A percentile compares a stretch with the other conserved stretches of the same genome.
Evolutionary conservation across 257 asterid species (phyloP).

Genomic region (Lantana camara): DNA sequence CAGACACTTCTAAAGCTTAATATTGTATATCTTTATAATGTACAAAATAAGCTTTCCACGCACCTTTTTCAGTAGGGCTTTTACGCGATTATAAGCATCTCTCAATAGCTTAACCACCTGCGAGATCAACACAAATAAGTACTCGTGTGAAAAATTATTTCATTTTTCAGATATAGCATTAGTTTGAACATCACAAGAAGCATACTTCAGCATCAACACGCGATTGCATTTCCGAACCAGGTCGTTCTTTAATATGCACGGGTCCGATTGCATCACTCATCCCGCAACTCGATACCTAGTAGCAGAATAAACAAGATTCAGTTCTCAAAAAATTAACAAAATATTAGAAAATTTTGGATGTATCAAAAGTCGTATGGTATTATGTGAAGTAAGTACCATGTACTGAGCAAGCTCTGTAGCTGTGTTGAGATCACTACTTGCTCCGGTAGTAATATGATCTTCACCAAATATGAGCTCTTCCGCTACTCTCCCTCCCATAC

Average conservation of each 20-base stretch:
- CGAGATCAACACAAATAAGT: conserved; percentile 17
- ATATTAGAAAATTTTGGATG: background rate
- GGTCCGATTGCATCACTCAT: conserved; percentile 86
- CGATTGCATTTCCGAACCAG: conserved; percentile 79
- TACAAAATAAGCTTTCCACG: background rate
- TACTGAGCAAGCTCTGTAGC: conserved; percentile 84
- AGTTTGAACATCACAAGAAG: conserved; percentile 5
- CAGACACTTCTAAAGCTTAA: too few relatives aligned
- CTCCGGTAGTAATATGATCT: conserved; percentile 78
- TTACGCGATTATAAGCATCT: conserved; percentile 77
- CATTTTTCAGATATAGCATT: background rate
- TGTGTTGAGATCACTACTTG: conserved; percentile 72
- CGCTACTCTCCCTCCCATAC: conserved; percentile 90
- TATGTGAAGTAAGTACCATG: conserved; percentile 64
- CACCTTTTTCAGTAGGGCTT: conserved; percentile 67
- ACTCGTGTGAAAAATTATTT: background rate
- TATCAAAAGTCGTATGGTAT: too few relatives aligned
- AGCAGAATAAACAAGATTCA: conserved; percentile 4
- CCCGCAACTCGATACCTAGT: conserved; percentile 66
- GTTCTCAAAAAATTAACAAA: too few relatives aligned
- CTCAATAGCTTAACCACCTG: conserved; percentile 72
- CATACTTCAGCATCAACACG: conserved; percentile 80
- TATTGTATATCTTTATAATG: too few relatives aligned
- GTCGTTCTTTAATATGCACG: conserved; percentile 70
- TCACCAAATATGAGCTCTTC: conserved; percentile 78